Base-by-base conservation (phyloP, 192 early-diverging fungal genomes). In the Umbelopsis vinacea region DNA sequence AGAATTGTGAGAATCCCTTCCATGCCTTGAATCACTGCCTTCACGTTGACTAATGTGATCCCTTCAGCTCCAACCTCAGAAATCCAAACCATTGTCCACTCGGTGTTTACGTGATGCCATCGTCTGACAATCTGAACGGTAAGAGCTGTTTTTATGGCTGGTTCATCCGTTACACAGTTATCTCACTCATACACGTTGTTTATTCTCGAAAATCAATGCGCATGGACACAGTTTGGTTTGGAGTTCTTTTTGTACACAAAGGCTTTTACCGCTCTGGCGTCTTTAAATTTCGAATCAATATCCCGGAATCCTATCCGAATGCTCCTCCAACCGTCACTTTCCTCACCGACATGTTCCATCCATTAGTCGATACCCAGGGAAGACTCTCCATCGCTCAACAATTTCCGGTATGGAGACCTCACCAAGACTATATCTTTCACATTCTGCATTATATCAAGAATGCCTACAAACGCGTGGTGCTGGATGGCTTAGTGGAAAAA, bases 251-350 rank as follows among this genome's bases (percentile, higher is more conserved):
- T 79, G 81, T 97, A 38, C 93, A 96, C 78, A 89, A 93, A 38
- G 96, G 96, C 37, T 96, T 90, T 81, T 97, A 95, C 81, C 88
- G 89, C 37, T 89, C 92, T 53, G 95, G 91, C 0, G 94, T 96
- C 7, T 93, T 97, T 77, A 92, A 96, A 71, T 97, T 96, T 83
- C 77, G 89, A 75, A 81, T 96, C 50, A 75, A 85, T 22, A 95
- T 96, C 52, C 94, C 94, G 22, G 79, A 80, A 50, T 85, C 88
- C 29, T 96, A 97, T 76, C 96, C 96, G n/a, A 77, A 85, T 14
- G 74, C 79, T 17, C 82, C 85, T 50, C 94, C 94, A 0, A 81
- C 86, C 1, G 87, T 97, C 7, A 82, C 80, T 15, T 93, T 97
- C 70, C 70, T 85, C 11, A 92, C 90, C 24, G 85, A 90, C 10